These are phyloP conservation scores for Lactarius trivialis DNA, from an alignment of 768 basidiomycete genomes.

Conservation along the genomic window DNA sequence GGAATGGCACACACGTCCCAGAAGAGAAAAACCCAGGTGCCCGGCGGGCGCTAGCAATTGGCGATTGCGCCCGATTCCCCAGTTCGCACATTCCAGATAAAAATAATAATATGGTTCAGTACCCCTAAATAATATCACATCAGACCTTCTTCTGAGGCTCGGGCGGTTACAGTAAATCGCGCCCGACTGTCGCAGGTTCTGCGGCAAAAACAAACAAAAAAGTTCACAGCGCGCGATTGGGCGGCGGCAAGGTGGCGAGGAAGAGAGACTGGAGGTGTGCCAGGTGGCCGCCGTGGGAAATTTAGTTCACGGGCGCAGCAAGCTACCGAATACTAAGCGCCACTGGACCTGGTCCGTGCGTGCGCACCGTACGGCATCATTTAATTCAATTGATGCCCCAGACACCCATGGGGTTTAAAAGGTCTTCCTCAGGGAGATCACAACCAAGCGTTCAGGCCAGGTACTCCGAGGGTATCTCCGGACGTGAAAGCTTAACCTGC, in stretches of 20 bases:
- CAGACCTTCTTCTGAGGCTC: not conserved
- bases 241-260: not conserved
- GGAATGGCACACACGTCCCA: not conserved
- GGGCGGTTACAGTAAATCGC: not conserved
- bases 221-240: not conserved
- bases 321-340: not conserved
- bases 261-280: not conserved
- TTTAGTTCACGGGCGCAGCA: not conserved
- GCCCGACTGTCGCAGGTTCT: not conserved
- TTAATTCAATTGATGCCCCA: not conserved
- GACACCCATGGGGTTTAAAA: conserved; percentile 7
- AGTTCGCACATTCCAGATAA: not conserved
- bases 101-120: not conserved
- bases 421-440: not conserved
- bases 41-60: not conserved
- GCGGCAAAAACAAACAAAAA: not conserved
- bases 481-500: conserved; percentile 3
- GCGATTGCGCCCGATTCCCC: not conserved
- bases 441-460: not conserved
- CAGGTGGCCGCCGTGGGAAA: not conserved
- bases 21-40: not conserved
- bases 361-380: not conserved
- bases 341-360: conserved; percentile 11
- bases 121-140: not conserved
- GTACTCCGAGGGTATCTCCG: conserved; percentile 11